A percentile compares a stretch with the other conserved stretches of the same genome.
phyloP scores from a whole-genome alignment of 352 stramenopile species.

The Phytophthora tubulina region DNA sequence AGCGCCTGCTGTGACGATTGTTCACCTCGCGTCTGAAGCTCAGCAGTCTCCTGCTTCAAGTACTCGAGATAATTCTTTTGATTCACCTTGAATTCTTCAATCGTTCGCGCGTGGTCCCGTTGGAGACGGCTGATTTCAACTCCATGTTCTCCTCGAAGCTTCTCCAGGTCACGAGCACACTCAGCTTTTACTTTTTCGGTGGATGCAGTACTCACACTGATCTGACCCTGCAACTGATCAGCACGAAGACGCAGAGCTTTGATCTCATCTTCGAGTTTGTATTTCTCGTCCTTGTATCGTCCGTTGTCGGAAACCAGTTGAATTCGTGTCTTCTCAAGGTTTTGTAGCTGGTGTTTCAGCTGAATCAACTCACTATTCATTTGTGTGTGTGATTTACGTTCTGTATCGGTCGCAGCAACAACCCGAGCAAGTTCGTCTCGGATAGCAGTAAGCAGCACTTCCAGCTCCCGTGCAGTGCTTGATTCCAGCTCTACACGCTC shows the following conservation, averaged over 20 bases:
- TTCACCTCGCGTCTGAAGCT: constrained; percentile 32
- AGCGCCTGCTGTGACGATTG: constrained; percentile 40
- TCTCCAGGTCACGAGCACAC: constrained; percentile 59
- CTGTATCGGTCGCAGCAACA: constrained; percentile 41
- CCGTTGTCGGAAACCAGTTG: constrained; percentile 53
- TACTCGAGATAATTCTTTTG: constrained; percentile 61
- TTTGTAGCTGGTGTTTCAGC: constrained; percentile 65
- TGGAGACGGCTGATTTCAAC: constrained; percentile 55
- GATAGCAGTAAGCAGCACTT: constrained; percentile 54
- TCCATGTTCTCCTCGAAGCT: constrained; percentile 48
- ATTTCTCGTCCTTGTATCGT: constrained; percentile 48
- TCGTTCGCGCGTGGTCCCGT: constrained; percentile 46
- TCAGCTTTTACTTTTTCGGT: constrained; percentile 58
- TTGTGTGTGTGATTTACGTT: constrained; percentile 44
- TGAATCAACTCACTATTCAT: constrained; percentile 62
- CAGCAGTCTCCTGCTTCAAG: constrained; percentile 56
- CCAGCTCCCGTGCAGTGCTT: constrained; percentile 47
- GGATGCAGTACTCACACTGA: constrained; percentile 38
- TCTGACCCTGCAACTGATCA: constrained; percentile 51
- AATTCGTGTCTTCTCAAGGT: constrained; percentile 53
- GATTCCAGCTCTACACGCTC: constrained; percentile 57
- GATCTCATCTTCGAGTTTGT: constrained; percentile 45
- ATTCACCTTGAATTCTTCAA: constrained; percentile 54
- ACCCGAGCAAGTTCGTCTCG: constrained; percentile 60
- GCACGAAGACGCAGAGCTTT: constrained; percentile 44